phyloP scores from a whole-genome alignment of 2,329 filamentous ascomycete species.

The Colletotrichum nymphaeae region DNA sequence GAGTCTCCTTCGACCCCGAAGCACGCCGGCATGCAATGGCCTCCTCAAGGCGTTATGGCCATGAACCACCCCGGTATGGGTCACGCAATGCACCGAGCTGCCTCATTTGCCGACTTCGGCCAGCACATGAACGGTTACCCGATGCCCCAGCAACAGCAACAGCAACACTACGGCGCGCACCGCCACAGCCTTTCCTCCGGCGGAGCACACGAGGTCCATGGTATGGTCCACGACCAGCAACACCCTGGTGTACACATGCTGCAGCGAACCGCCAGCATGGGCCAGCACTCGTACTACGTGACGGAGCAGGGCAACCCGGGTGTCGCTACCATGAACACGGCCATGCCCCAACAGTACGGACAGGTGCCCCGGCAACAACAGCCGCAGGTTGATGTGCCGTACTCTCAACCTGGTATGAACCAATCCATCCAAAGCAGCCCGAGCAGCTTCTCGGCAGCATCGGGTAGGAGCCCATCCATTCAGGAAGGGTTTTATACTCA shows the following conservation, averaged over 20 bases:
- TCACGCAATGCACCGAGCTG: constrained; percentile 60
- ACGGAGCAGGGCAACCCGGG: constrained; percentile 72
- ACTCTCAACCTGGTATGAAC: constrained; percentile 58
- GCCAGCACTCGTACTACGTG: constrained; percentile 64
- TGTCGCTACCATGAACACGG: constrained; percentile 70
- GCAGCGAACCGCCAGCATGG: constrained; percentile 60
- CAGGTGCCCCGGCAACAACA: constrained; percentile 59
- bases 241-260: constrained; percentile 57
- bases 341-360: constrained; percentile 59
- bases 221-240: constrained; percentile 54
- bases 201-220: constrained; percentile 57
- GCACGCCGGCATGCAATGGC: constrained; percentile 64
- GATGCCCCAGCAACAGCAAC: constrained; percentile 50
- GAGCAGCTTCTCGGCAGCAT: constrained; percentile 66
- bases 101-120: constrained; percentile 66
- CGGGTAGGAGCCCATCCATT: constrained; percentile 63
- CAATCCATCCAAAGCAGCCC: constrained; percentile 69
- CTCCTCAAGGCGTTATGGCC: constrained; percentile 54
- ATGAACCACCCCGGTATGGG: constrained; percentile 49
- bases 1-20: constrained; percentile 70
- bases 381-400: constrained; percentile 60
- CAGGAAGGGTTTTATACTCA: constrained; percentile 70
- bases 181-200: constrained; percentile 58
- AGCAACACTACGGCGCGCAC: constrained; percentile 50
- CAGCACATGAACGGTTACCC: constrained; percentile 60